A percentile compares a stretch with the other conserved stretches of the same genome.
Evolutionary conservation across 306 rosid species (phyloP).

Genomic region (Phaseolus lunatus): DNA sequence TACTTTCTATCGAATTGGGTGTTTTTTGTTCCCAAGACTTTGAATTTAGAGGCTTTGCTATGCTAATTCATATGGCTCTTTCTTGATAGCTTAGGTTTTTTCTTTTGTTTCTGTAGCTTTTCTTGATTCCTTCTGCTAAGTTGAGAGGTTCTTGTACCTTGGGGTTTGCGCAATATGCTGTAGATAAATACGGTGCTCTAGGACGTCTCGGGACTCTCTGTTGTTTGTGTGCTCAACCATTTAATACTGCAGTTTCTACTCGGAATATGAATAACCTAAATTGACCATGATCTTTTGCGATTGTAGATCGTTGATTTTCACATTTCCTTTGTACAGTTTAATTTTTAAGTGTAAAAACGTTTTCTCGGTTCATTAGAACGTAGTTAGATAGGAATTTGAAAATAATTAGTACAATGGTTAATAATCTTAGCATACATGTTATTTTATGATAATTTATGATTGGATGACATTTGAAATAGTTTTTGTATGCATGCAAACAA

Average conservation of each 20-base stretch:
- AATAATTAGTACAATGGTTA: not conserved
- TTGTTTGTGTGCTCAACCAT: too few species aligned
- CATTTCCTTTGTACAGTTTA: slow-evolving; percentile 4
- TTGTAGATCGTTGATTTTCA: not conserved
- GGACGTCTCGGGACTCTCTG: too few species aligned
- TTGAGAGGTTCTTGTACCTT: too few species aligned
- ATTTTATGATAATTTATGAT: not conserved
- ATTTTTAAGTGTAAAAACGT: not conserved
- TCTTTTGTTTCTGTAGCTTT: not conserved
- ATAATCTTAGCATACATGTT: not conserved
- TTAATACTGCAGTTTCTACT: not conserved
- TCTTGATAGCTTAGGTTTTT: not conserved
- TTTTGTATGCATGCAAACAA: not conserved
- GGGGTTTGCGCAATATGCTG: too few species aligned
- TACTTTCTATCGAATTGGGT: not conserved
- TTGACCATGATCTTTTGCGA: not conserved
- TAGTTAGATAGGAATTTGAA: not conserved
- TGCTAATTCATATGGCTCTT: slow-evolving; percentile 7
- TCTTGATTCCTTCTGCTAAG: not conserved
- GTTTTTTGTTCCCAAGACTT: slow-evolving; percentile 1
- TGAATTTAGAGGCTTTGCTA: not conserved
- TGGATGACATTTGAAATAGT: too few species aligned
- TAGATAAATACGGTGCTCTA: too few species aligned
- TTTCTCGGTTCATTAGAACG: not conserved
- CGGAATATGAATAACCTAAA: not conserved